Conservation (phyloP, 495 filamentous ascomycete genomes). For the Daldinia caldariorum region DNA sequence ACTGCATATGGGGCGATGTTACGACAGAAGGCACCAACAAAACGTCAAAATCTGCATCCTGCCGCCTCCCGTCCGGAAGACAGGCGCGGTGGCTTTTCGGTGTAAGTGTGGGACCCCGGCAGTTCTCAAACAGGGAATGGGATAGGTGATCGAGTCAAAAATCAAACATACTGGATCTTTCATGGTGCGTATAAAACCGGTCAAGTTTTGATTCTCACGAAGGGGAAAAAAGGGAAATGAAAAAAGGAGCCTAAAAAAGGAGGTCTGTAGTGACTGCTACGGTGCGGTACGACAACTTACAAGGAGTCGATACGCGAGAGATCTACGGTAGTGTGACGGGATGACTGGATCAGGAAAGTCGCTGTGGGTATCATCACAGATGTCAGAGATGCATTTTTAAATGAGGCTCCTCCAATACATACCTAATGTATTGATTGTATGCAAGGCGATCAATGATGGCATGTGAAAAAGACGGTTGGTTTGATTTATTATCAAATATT, state of each 20-base stretch:
- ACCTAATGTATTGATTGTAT: not conserved
- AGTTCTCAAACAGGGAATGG: slow-evolving; percentile 24
- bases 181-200: slow-evolving; percentile 12
- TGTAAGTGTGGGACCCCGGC: slow-evolving; percentile 42
- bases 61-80: slow-evolving; percentile 29
- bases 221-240: not conserved
- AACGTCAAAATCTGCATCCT: slow-evolving; percentile 11
- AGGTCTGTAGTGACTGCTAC: slow-evolving; percentile 11
- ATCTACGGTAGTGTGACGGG: slow-evolving; percentile 16
- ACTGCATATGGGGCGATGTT: slow-evolving; percentile 11
- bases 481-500: slow-evolving; percentile 3
- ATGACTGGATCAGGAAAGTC: slow-evolving; percentile 36
- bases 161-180: not conserved
- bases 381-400: slow-evolving; percentile 8
- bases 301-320: slow-evolving; percentile 16
- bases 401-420: not conserved
- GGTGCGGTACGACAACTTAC: slow-evolving; percentile 13
- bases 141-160: slow-evolving; percentile 1
- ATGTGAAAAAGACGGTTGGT: slow-evolving; percentile 1
- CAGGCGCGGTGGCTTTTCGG: slow-evolving; percentile 39
- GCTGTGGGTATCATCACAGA: slow-evolving; percentile 17
- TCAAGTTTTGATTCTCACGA: slow-evolving; percentile 20
- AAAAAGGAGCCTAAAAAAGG: not conserved
- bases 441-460: not conserved
- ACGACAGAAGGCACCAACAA: slow-evolving; percentile 14